Evolutionary conservation across 257 asterid species (phyloP), one percentile per base, ranked within the genome.

Genomic region (Ehretia macrophylla): DNA sequence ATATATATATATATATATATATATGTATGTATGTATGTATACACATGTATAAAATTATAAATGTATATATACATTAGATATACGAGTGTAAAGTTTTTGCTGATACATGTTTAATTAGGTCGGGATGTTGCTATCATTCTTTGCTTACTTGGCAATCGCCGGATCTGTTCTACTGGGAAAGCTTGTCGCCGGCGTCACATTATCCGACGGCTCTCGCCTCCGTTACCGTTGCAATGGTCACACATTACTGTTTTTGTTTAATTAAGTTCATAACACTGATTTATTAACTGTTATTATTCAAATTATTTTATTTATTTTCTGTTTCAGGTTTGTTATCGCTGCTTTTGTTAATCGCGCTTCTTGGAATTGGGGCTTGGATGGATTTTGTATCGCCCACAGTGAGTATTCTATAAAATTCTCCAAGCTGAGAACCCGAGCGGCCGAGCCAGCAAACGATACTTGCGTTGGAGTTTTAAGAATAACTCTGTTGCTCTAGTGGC

Each of bases 161-260:
- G 97, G 97, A 83, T 84, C 99, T 62, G 27, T 85, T 75, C 64
- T 93, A 10, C 97, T 96, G 0, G 99, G 96, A 53, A 89, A 56
- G 65, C 64, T 68, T 65, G 79, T 86, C 63, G 84, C 89, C 20
- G 97, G 96, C 17, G 97, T 65, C 42, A 64, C 60, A 32, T 76
- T 93, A 46, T 77, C 94, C 0, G 99, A 93, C 46, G 94, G 92
- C 21, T 73, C 90, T 73, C 88, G 92, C 32, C 89, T 86, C 47
- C 79, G 80, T 51, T 89, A 93, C 77, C 86, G 83, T 11, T 88
- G 97, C 81, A 91, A 88, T 66, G 97, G 98, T 88, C 44, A 14
- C 62, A 8, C 4, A 8, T 32, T 11, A 14, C 51, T 47, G 35
- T 32, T 62, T 46, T 75, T 16, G 45, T 42, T 35, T 17, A 42